Evolutionary conservation across 495 filamentous ascomycete species (phyloP), one percentile per base, ranked within the genome.

Genomic region (Aspergillus cavernicola): DNA sequence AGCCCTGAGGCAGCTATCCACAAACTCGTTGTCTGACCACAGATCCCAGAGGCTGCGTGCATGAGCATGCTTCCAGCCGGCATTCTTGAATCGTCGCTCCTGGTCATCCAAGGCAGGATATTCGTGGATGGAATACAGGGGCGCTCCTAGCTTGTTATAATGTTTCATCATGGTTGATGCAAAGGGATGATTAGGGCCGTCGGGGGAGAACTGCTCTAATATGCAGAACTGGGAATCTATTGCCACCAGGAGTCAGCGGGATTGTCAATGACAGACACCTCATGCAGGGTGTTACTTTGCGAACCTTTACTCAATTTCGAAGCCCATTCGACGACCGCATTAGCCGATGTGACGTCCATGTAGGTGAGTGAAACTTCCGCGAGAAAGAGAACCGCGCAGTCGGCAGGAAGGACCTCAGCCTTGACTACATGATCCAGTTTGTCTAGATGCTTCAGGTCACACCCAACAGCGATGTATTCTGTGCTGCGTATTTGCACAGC

Each of bases 311-410:
- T 77, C 40, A 90, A 68, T 12, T 66, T 76, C 33, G 79, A 75
- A 7, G 84, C 83, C 87, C 87, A 93, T 31, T 69, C 60, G 19
- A 96, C 81, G 4, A 96, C 74, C 18, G 72, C 72, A 70, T 95
- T 83, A 29, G 92, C 84, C 19, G 82, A 80, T n/a, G 81, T 69
- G 15, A 78, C 77, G 37, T 90, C 82, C 91, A 96, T 96, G 58
- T 96, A 96, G 1, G 91, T 91, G 28, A 95, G 77, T 5, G 90
- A 95, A 5, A 96, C 91, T 67, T 96, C 92, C 0, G 90, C 90
- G 3, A 87, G 80, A 61, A 90, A 93, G 46, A 96, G 80, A 10
- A 96, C 74, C 9, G 75, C 68, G 53, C 79, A 84, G 3, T 78
- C 71, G 4, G 74, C 55, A 26, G 84, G 63, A 24, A 85, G 72